Conservation (phyloP, 345 rosid species). For the Salix purpurea region DNA sequence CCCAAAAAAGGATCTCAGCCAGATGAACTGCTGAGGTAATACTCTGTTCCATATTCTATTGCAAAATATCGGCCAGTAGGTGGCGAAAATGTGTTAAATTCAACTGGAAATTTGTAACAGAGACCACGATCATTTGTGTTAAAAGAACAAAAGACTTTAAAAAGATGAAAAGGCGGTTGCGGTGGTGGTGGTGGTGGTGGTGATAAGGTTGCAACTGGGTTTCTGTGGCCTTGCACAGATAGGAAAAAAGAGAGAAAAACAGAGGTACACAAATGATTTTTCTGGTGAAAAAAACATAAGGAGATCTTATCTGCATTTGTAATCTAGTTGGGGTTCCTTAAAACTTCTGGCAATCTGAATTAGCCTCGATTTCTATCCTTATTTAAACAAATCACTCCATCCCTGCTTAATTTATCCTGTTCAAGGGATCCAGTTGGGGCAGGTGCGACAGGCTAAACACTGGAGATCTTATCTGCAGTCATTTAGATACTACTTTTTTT, state of each 20-base stretch:
- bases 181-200: no score
- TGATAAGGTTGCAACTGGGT: not conserved
- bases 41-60: not conserved
- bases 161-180: no score
- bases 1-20: conserved; percentile 34
- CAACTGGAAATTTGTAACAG: not conserved
- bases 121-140: not conserved
- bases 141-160: not conserved
- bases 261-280: not conserved
- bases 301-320: no score
- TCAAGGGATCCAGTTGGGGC: not conserved
- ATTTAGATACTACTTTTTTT: no score
- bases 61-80: not conserved
- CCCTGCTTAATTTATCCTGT: no score
- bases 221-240: not conserved
- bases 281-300: no score
- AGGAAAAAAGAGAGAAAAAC: not conserved
- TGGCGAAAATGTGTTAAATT: not conserved
- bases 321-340: no score
- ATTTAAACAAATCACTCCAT: no score
- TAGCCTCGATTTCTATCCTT: no score
- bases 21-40: conserved; percentile 81
- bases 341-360: no score
- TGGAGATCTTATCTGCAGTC: no score
- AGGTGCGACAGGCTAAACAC: no score